phyloP scores from a whole-genome alignment of 164 flowering plant species.

The Santalum album region DNA sequence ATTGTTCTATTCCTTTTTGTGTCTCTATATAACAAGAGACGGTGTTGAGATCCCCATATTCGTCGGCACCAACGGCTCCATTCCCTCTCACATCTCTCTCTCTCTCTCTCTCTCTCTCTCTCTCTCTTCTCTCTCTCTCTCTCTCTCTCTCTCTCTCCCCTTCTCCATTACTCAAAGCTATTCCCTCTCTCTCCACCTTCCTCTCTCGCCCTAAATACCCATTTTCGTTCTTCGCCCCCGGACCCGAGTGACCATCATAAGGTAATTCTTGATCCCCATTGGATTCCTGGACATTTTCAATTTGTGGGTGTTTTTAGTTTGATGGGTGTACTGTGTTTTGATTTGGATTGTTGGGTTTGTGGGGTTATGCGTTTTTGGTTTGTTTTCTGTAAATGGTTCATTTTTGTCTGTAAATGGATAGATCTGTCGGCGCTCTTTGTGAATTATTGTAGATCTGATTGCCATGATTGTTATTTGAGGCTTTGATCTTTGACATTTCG shows the following conservation, averaged over 20 bases:
- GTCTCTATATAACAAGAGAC: no score
- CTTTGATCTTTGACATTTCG: neutral
- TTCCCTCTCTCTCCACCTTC: no score
- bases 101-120: neutral
- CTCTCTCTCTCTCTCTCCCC: neutral
- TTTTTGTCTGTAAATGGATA: neutral
- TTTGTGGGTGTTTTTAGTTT: neutral
- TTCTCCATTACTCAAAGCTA: no score
- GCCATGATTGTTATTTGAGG: neutral
- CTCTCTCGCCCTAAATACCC: no score
- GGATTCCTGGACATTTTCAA: neutral
- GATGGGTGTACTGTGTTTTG: neutral
- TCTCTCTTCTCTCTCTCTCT: neutral
- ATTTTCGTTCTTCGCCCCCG: no score
- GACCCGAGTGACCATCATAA: no score
- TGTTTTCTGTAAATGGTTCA: neutral
- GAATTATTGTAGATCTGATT: slow-evolving; percentile 6
- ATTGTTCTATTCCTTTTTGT: no score
- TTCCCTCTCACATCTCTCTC: neutral
- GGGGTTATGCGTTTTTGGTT: neutral
- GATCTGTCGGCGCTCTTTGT: neutral
- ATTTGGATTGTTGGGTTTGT: neutral
- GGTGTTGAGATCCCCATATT: no score
- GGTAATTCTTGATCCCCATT: neutral
- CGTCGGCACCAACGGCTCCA: neutral